Conservation (phyloP, 1,139 yeast species). For the Pneumocystis oryctolagi region DNA sequence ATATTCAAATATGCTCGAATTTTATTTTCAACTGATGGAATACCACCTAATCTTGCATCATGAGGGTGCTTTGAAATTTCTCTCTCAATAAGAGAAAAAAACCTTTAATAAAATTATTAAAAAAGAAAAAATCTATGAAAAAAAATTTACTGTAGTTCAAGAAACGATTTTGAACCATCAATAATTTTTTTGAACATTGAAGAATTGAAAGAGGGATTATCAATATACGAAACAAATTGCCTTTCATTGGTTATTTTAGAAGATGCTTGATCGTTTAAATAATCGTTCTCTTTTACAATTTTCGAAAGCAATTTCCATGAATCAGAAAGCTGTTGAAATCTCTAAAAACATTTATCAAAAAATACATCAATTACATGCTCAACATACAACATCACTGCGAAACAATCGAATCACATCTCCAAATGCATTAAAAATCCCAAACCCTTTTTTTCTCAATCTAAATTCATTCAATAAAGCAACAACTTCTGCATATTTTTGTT, state of each 20-base stretch:
- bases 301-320: slow-evolving; percentile 25
- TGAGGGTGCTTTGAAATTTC: slow-evolving; percentile 50
- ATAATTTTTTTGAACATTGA: slow-evolving; percentile 31
- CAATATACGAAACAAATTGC: slow-evolving; percentile 28
- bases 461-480: background rate
- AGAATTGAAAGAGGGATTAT: slow-evolving; percentile 20
- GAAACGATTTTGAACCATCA: slow-evolving; percentile 30
- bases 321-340: slow-evolving; percentile 28
- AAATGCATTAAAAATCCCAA: background rate
- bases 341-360: background rate
- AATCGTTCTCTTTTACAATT: slow-evolving; percentile 19
- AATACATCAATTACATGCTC: background rate
- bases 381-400: background rate
- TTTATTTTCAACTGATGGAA: slow-evolving; percentile 59
- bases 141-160: slow-evolving; percentile 50
- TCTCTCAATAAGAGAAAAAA: slow-evolving; percentile 56
- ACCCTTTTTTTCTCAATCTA: background rate
- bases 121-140: background rate
- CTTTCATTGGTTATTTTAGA: slow-evolving; percentile 30
- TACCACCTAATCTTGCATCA: slow-evolving; percentile 40
- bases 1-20: slow-evolving; percentile 47
- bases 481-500: background rate
- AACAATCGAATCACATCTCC: background rate
- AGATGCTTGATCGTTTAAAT: slow-evolving; percentile 16
- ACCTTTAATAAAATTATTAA: slow-evolving; percentile 19